These are phyloP conservation scores for Penicillium soppii DNA, from an alignment of 495 filamentous ascomycete genomes.

Conservation along the genomic window DNA sequence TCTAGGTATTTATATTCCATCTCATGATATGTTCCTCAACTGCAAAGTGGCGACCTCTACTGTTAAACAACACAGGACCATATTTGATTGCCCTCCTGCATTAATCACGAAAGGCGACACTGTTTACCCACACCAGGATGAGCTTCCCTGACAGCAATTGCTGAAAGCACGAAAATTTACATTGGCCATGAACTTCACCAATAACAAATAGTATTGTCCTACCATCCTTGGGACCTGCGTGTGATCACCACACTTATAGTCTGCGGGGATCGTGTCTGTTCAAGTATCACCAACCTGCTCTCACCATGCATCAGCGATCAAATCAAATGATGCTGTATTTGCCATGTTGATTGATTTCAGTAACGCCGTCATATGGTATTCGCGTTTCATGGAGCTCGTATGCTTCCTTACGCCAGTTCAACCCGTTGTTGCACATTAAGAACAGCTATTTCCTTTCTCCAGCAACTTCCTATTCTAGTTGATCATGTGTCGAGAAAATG, in stretches of 20 bases:
- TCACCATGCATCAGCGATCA: not conserved
- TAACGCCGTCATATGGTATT: slow-evolving; percentile 10
- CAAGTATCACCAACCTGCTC: not conserved
- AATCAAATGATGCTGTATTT: not conserved
- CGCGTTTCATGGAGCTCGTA: not conserved
- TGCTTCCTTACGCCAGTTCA: not conserved
- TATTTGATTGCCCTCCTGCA: slow-evolving; percentile 6
- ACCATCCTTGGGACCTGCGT: slow-evolving; percentile 7
- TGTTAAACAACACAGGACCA: not conserved
- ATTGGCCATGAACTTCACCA: slow-evolving; percentile 11
- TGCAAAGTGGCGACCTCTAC: not conserved
- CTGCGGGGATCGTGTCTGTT: not conserved
- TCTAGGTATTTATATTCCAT: not conserved
- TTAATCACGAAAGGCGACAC: not conserved
- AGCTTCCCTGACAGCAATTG: not conserved
- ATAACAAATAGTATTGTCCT: slow-evolving; percentile 15
- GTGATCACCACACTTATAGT: slow-evolving; percentile 2
- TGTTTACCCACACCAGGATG: not conserved
- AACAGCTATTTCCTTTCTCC: not conserved
- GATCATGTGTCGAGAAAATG: not conserved
- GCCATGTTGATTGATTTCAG: not conserved
- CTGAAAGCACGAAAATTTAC: slow-evolving; percentile 17
- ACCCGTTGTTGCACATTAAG: not conserved
- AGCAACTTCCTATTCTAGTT: not conserved
- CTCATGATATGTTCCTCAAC: not conserved